Base-by-base conservation (phyloP, 164 flowering plant species). In the Kalanchoe fedtschenkoi region DNA sequence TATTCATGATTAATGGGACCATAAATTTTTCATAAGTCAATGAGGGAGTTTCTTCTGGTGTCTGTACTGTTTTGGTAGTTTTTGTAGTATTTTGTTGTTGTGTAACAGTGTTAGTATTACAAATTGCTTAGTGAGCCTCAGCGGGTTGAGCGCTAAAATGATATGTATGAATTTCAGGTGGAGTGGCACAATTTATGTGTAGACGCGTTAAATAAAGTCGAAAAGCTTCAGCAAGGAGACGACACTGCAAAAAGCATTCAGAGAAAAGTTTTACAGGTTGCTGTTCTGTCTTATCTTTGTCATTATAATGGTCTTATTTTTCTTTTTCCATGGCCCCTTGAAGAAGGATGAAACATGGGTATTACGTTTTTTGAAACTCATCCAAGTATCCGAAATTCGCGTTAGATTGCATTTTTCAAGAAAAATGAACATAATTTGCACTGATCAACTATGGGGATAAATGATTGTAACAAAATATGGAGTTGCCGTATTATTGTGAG, bases 131-230 rank as follows among this genome's bases (percentile, higher is more conserved):
- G 35, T 56, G 34, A 17, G 38, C 13, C 38, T 51, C 5, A 58
- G 2, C 5, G 15, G 29, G 28, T 33, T 58, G 14, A 34, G n/a
- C 17, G 7, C 28, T 37, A 32, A 33, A n/a, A 33, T 58, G 22
- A 15, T 32, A 14, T 15, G 26, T 53, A 47, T 38, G 30, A 47
- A 61, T 65, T 62, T 16, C 81, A 92, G 98, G 83, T 70, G 41
- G 97, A 87, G 68, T 93, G 98, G 98, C 80, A 82, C 68, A 83
- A 80, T 65, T 61, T 65, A 51, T 86, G 88, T 60, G 42, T 66
- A 66, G 82, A 81, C 67, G 87, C 83, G 10, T 70, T 93, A 65
- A 76, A 75, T 55, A 79, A 76, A 47, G 61, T 78, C 64, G 86
- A 86, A 76, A 77, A 71, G 74, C 66, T 76, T 39, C 75, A 81